Base-by-base conservation (phyloP, 2,329 filamentous ascomycete genomes). In the Clarireedia hainanense region DNA sequence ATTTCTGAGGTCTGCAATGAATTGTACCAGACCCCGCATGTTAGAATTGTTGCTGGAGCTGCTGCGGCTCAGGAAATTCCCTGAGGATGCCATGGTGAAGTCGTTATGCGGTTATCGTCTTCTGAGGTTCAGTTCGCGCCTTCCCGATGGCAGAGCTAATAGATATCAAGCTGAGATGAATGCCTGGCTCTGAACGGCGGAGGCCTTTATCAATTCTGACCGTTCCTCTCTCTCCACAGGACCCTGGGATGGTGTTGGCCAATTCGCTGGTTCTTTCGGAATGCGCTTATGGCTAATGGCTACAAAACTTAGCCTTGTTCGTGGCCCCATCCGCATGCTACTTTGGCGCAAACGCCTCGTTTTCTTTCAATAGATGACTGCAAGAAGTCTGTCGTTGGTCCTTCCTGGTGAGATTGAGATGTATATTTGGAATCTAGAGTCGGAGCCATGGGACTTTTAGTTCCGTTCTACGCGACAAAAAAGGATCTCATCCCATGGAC, bases 1-100 rank as follows among this genome's bases (percentile, higher is more conserved):
- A 72, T 99, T 99, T 70, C 94, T 80, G 67, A 99, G 73, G 72
- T 99, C 94, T 60, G 94, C 94, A 71, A 99, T 99, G 76, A 99
- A 99, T 71, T 96, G 95, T 48, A 99, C 94, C 64, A 99, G 78
- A 27, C 94, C 92, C 64, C 83, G 81, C 83, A 86, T 86, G 68
- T 85, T 85, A 42, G 82, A 77, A 70, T 81, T 85, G 70, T 76
- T 83, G 65, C 75, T 82, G 45, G 63, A 65, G 67, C 75, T 82
- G 63, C 83, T 85, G 63, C 83, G 81, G 76, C 82, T 80, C 59
- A 86, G 77, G 61, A 86, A 86, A 71, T 81, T 80, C 67, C 76
- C 73, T 55, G 66, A 66, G 50, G 63, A 63, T 30, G 66, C 64
- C 67, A 69, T 69, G 12, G 26, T 45, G 42, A 45, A 23, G 15